Evolutionary conservation across 2,329 filamentous ascomycete genomes (phyloP).

Genomic region (Ophiobolus disseminans): DNA sequence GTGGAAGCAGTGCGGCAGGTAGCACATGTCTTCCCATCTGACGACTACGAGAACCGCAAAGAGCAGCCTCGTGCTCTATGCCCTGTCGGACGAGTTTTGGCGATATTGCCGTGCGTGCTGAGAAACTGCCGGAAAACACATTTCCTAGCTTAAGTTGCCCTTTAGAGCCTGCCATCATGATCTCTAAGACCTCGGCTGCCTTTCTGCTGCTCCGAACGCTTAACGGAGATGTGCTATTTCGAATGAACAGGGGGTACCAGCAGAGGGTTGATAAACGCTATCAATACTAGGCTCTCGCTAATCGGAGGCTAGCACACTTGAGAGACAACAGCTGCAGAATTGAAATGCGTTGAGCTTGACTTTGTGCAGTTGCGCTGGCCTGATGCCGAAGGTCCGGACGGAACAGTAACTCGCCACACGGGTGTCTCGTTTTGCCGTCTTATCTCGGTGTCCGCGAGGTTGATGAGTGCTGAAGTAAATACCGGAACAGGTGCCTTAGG

Average conservation of each 20-base stretch:
- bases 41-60: too few relatives aligned
- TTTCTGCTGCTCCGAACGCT: background rate
- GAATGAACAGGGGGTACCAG: too few relatives aligned
- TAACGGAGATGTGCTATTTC: background rate
- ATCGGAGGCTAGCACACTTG: background rate
- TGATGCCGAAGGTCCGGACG: too few relatives aligned
- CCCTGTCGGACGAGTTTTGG: too few relatives aligned
- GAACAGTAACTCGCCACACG: too few relatives aligned
- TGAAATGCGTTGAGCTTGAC: too few relatives aligned
- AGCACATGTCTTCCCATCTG: too few relatives aligned
- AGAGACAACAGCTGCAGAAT: background rate
- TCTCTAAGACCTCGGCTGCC: slow-evolving; percentile 1
- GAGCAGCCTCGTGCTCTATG: too few relatives aligned
- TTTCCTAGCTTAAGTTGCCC: background rate
- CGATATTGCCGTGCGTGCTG: too few relatives aligned
- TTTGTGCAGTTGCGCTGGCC: background rate
- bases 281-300: background rate
- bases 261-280: background rate
- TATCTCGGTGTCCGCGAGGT: background rate
- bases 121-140: background rate
- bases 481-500: background rate
- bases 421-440: background rate
- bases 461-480: background rate
- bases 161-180: background rate
- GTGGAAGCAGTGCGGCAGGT: too few relatives aligned